Base-by-base conservation (phyloP, 345 rosid genomes). In the Conringia planisiliqua region DNA sequence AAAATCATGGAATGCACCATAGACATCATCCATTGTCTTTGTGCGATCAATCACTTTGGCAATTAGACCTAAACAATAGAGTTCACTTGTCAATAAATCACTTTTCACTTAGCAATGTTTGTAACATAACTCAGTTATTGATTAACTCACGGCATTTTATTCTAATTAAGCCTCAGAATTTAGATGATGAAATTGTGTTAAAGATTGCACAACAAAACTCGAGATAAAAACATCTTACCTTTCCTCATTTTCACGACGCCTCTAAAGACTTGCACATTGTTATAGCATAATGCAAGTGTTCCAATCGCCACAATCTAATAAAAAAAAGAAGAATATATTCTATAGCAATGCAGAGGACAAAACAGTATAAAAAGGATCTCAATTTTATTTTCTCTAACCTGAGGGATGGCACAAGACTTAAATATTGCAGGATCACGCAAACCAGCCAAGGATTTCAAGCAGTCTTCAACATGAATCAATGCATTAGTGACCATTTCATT, bases 401-500 rank as follows among this genome's bases (percentile, higher is more conserved):
- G 95, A 82, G 96, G 95, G 72, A 91, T 92, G 39, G 91, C 93
- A 81, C 97, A 95, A 26, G 85, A 90, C 11, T 85, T 84, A 62
- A 95, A 86, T 71, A 87, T 87, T 51, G 86, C 75, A 66, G 89
- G 88, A 68, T 86, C 83, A 20, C 66, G 86, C 64, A 91, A 72
- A 11, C 83, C 70, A 61, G 89, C 67, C 88, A 91, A 68, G 78
- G 74, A 83, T 16, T 76, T 85, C 78, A 95, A 74, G 79, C 88
- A 90, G 83, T 92, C 97, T 65, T 92, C 92, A 46, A 74, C 76
- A 73, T 91, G 97, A 3, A 47, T 73, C 79, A 95, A 78, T 62
- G 96, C 91, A 82, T 90, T 89, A 26, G 96, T 86, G 75, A 92
- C 83, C 97, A 92, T 90, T 38, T 92, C 97, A 81, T 90, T 95